phyloP scores from a whole-genome alignment of 208 protist genomes.

The Leishmania braziliensis region DNA sequence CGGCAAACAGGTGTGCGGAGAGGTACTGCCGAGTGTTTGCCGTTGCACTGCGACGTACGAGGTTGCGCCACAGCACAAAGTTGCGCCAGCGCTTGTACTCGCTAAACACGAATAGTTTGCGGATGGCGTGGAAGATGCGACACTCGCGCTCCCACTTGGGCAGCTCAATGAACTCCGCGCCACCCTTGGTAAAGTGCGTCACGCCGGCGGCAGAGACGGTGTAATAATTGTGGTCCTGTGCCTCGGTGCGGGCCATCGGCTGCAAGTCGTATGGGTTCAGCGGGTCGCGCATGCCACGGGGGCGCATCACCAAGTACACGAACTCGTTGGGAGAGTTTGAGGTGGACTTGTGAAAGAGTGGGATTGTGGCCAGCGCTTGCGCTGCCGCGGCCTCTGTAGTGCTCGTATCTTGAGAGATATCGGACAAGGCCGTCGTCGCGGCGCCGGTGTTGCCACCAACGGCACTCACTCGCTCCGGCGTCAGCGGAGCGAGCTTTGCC shows the following conservation, averaged over 20 bases:
- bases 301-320: constrained; percentile 87
- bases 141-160: constrained; percentile 94
- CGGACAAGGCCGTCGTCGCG: neutral
- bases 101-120: constrained; percentile 90
- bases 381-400: constrained; percentile 18
- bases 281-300: constrained; percentile 77
- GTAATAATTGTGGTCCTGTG: constrained; percentile 88
- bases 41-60: constrained; percentile 87
- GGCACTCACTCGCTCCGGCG: neutral
- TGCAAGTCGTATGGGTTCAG: constrained; percentile 96
- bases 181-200: constrained; percentile 91
- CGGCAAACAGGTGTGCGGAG: constrained; percentile 85
- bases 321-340: constrained; percentile 91
- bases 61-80: constrained; percentile 92
- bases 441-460: neutral
- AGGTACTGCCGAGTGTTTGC: constrained; percentile 80
- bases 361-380: constrained; percentile 45
- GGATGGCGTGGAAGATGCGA: constrained; percentile 88
- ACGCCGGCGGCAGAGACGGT: constrained; percentile 94
- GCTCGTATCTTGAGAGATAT: neutral
- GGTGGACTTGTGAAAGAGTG: constrained; percentile 73
- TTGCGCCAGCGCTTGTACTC: constrained; percentile 95
- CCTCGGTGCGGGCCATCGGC: constrained; percentile 89
- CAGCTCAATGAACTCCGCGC: constrained; percentile 93
- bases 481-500: constrained; percentile 14